Evolutionary conservation across 192 early-diverging fungal genomes (phyloP), one percentile per base, ranked within the genome.

Genomic region (Podochytrium sp.): DNA sequence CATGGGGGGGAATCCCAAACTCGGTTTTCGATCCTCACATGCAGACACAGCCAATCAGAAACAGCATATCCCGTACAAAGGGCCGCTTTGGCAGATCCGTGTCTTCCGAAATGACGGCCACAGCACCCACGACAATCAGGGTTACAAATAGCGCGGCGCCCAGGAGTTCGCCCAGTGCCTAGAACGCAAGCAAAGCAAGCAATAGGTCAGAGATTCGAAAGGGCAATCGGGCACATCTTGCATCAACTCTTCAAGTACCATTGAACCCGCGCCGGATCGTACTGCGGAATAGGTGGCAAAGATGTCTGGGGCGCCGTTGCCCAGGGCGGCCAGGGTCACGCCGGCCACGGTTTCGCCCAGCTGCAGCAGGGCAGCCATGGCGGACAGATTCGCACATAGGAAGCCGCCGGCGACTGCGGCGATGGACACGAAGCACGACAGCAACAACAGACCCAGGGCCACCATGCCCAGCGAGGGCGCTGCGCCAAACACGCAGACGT

Each of bases 221-320:
- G n/a, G n/a, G n/a, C n/a, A n/a, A n/a, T n/a, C n/a, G n/a, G n/a
- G 7, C 20, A 55, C 16, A 23, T 27, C 7, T 10, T 23, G 12
- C 20, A 55, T 23, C 16, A 55, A 55, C 7, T 7, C 0, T 55
- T 6, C 23, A 55, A 25, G 25, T 10, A 1, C 52, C 52, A 71
- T 57, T 10, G 55, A 32, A 12, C 69, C 69, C 7, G 20, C 49
- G 56, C 57, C 65, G 14, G 50, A 33, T 20, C 76, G 50, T 32
- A 77, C 71, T 27, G 85, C 93, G 41, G 82, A 79, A 66, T 92
- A 96, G 0, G 96, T 96, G 47, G 93, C 90, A 65, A 96, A 93
- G 30, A 98, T 74, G 74, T 98, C 97, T 0, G 95, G 95, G 3
- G 92, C 91, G 25, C 95, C 96, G 78, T 98, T 98, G 14, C 95